Conservation (phyloP, 345 rosid species). For the Dipteronia sinensis region DNA sequence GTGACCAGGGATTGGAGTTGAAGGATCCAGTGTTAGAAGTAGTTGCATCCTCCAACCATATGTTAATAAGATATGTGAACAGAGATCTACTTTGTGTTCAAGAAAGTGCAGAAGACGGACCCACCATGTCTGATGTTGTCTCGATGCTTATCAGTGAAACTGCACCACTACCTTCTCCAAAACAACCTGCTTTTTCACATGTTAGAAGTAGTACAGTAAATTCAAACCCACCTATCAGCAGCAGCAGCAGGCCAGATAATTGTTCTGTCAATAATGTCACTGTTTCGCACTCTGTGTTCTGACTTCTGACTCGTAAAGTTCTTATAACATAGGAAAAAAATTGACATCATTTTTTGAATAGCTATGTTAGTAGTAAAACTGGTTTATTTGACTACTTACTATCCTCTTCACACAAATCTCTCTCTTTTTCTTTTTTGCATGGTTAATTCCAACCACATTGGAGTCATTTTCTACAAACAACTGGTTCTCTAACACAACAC, state of each 20-base stretch:
- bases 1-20: slow-evolving; percentile 18
- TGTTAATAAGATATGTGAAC: slow-evolving; percentile 25
- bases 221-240: background rate
- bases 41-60: background rate
- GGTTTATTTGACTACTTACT: no score
- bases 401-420: no score
- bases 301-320: no score
- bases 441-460: no score
- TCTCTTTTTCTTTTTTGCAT: no score
- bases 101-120: slow-evolving; percentile 33
- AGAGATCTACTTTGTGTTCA: slow-evolving; percentile 35
- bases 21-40: slow-evolving; percentile 16
- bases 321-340: no score
- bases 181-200: slow-evolving; percentile 32
- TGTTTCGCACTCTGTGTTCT: background rate
- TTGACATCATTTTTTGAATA: no score
- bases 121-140: slow-evolving; percentile 25
- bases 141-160: slow-evolving; percentile 31
- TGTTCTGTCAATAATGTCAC: slow-evolving; percentile 17
- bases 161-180: slow-evolving; percentile 25
- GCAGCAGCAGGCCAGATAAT: background rate
- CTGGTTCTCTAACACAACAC: no score
- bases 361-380: no score
- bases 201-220: slow-evolving; percentile 3
- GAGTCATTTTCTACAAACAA: no score